Percentiles rank a stretch among this genome's conserved stretches.
Conservation (phyloP, 768 basidiomycete species). For the Rhizopogon sp. region DNA sequence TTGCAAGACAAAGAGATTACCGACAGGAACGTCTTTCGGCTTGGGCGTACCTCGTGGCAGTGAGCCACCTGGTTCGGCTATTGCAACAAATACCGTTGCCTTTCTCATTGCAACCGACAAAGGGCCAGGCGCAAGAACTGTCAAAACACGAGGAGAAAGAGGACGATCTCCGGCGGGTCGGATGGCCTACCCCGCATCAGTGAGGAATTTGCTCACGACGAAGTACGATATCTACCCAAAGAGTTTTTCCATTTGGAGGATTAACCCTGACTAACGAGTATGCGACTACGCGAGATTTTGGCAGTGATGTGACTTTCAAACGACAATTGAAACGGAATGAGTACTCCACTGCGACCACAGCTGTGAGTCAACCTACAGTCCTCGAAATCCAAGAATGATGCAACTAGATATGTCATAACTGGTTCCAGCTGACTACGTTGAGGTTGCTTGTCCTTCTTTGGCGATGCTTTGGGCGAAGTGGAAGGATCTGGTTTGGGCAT, state of each 20-base stretch:
- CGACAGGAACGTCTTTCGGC: slow-evolving; percentile 39
- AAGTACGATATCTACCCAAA: slow-evolving; percentile 37
- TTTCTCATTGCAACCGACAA: slow-evolving; percentile 23
- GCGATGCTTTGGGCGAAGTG: slow-evolving; percentile 19
- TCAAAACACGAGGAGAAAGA: slow-evolving; percentile 41
- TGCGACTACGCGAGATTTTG: slow-evolving; percentile 31
- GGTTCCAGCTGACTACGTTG: slow-evolving; percentile 18
- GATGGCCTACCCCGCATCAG: slow-evolving; percentile 7
- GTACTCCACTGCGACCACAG: slow-evolving; percentile 15
- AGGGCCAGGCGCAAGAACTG: slow-evolving; percentile 37
- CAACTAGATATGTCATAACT: slow-evolving; percentile 41
- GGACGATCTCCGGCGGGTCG: slow-evolving; percentile 30
- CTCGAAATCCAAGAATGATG: slow-evolving; percentile 53
- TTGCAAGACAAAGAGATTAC: slow-evolving; percentile 45
- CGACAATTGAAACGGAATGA: slow-evolving; percentile 34
- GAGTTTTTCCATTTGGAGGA: slow-evolving; percentile 17
- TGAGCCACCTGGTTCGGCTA: slow-evolving; percentile 43
- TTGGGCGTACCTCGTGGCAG: slow-evolving; percentile 27
- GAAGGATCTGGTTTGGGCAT: slow-evolving; percentile 21
- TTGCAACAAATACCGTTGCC: slow-evolving; percentile 39
- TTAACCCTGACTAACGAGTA: slow-evolving; percentile 30
- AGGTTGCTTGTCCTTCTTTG: slow-evolving; percentile 22
- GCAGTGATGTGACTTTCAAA: slow-evolving; percentile 26
- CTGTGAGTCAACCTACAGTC: slow-evolving; percentile 42
- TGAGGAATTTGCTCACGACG: slow-evolving; percentile 20